Base-by-base conservation (phyloP, 768 basidiomycete genomes). In the Auriculariales sp. region DNA sequence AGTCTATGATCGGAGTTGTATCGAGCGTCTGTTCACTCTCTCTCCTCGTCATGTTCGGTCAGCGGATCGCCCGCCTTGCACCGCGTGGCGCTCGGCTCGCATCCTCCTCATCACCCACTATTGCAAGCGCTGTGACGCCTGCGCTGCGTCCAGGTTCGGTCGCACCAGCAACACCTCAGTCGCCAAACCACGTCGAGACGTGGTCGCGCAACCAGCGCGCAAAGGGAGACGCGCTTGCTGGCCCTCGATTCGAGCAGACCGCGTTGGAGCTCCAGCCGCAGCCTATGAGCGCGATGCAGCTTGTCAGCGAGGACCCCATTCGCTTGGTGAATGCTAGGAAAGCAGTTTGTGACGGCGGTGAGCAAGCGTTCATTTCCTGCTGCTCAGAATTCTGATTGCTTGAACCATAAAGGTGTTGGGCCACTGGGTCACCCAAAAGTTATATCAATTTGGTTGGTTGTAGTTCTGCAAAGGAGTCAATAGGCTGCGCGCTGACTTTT, bases 391-490 rank as follows among this genome's bases (percentile, higher is more conserved):
- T 47, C 14, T 49, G 34, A 25, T 47, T 49, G n/a, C 30, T 17
- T 50, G 34, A 12, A 11, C 42, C 34, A 11, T 47, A 1, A 62
- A 98, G 94, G 94, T 66, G 83, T 81, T 62, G 95, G 94, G 10
- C 78, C 95, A 35, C 74, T 99, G 27, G 95, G 95, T 22, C 95
- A 99, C 62, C 95, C 95, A 4, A 93, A 91, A 71, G 80, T 98
- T 98, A 77, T 61, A 91, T 99, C 64, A 98, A 98, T 69, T 64
- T 99, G 62, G 92, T 91, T 57, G 53, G 85, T 68, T 34, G 15
- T 45, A 28, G 36, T n/a, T n/a, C 24, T 6, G 6, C 14, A 17
- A 12, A 28, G 35, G 48, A 47, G 51, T 24, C 19, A 14, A 24
- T 30, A 49, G 48, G 15, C 14, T 30, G 30, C 4, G 48, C 33